Percentiles rank a stretch among this genome's conserved stretches.
Conservation (phyloP, 139 green algal genomes). For the Chlorella sp. region DNA sequence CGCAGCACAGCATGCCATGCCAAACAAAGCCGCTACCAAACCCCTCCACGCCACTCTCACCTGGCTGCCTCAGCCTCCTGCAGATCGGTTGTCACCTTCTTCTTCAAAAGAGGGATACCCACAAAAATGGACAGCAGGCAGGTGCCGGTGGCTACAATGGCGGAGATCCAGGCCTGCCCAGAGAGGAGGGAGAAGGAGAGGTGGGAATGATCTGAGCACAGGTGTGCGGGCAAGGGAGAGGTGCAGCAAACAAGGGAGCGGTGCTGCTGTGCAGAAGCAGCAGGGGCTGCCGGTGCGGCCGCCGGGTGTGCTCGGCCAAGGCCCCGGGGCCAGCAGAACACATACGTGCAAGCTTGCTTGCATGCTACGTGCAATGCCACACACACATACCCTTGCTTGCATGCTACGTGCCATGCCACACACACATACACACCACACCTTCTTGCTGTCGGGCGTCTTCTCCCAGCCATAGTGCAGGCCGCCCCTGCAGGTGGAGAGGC, state of each 20-base stretch:
- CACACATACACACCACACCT: neutral
- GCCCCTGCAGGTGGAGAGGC: neutral
- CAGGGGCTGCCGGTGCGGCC: too few species aligned
- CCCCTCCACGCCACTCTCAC: too few species aligned
- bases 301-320: too few species aligned
- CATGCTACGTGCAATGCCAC: too few species aligned
- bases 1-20: neutral
- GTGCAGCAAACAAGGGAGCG: too few species aligned
- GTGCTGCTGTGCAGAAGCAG: too few species aligned
- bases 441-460: slow-evolving; percentile 28
- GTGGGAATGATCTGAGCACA: neutral
- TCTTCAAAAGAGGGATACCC: slow-evolving; percentile 27
- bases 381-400: too few species aligned
- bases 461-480: neutral
- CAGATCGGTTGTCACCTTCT: slow-evolving; percentile 28
- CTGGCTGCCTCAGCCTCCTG: neutral
- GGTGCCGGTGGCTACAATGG: slow-evolving; percentile 19
- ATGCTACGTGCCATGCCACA: too few species aligned
- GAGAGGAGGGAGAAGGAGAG: neutral
- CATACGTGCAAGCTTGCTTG: too few species aligned
- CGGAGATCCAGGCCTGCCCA: slow-evolving; percentile 36
- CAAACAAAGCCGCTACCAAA: too few species aligned
- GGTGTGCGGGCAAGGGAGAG: too few species aligned
- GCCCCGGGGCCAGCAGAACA: too few species aligned
- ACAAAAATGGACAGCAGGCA: slow-evolving; percentile 8